Conservation (phyloP, 1,284 basidiomycete genomes). For the Leccinum solheimii region DNA sequence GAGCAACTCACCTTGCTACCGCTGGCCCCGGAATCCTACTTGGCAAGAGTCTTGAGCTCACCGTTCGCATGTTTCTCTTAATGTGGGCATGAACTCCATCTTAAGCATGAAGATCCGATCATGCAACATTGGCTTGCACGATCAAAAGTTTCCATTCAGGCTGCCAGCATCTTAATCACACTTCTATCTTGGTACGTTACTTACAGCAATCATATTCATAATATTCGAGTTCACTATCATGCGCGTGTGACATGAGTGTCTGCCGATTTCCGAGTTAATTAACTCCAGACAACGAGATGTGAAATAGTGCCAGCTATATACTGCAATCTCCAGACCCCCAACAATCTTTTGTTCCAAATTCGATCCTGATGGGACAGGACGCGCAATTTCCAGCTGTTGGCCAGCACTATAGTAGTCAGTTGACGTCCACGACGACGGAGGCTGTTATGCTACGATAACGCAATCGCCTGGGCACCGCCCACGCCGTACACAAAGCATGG, state of each 20-base stretch:
- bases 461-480: too few species aligned
- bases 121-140: too few species aligned
- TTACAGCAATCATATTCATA: too few species aligned
- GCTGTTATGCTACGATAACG: background rate
- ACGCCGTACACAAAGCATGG: background rate
- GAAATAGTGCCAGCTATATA: background rate
- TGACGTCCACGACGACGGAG: background rate
- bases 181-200: too few species aligned
- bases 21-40: conserved; percentile 13
- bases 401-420: background rate
- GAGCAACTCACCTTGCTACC: conserved; percentile 1
- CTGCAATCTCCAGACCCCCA: background rate
- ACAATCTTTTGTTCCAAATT: background rate
- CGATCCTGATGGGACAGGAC: background rate
- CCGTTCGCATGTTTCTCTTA: background rate
- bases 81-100: background rate
- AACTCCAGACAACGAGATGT: background rate
- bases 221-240: too few species aligned
- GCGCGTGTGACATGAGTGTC: too few species aligned
- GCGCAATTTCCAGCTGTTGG: background rate
- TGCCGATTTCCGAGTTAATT: too few species aligned
- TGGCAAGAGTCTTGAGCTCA: conserved; percentile 15
- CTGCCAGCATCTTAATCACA: too few species aligned
- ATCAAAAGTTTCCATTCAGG: too few species aligned
- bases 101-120: too few species aligned